Evolutionary conservation across 108 stramenopile genomes (phyloP).

Genomic region (Epipyxis sp.): DNA sequence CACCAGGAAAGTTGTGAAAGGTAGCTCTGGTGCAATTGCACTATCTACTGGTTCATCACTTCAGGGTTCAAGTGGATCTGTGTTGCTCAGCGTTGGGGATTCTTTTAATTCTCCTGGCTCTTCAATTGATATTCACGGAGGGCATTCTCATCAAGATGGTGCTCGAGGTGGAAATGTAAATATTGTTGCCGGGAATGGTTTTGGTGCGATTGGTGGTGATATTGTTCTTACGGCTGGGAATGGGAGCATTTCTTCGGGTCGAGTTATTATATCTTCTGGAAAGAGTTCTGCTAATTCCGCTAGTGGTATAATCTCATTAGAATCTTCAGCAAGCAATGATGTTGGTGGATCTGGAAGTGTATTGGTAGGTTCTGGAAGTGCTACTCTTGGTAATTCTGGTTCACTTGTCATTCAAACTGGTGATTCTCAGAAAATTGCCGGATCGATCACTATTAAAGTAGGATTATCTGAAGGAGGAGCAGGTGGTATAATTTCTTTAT

Average conservation of each 20-base stretch:
- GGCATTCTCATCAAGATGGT: not conserved
- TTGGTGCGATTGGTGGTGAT: not conserved
- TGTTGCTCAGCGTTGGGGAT: not conserved
- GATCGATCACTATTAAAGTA: not conserved
- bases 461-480: not conserved
- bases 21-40: not conserved
- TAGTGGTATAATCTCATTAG: not conserved
- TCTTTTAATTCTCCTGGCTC: not conserved
- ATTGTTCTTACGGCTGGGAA: not conserved
- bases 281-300: not conserved
- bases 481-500: not conserved
- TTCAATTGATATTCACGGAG: not conserved
- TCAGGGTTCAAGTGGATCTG: not conserved
- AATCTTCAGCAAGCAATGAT: not conserved
- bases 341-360: not conserved
- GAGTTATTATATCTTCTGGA: not conserved
- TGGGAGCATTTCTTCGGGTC: not conserved
- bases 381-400: not conserved
- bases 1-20: not conserved
- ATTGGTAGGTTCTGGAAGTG: not conserved
- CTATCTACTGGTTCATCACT: constrained; percentile 1
- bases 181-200: not conserved
- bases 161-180: not conserved
- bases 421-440: not conserved
- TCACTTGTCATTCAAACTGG: not conserved